phyloP scores from a whole-genome alignment of 108 stramenopile species.

The Schizochytrium sp. region DNA sequence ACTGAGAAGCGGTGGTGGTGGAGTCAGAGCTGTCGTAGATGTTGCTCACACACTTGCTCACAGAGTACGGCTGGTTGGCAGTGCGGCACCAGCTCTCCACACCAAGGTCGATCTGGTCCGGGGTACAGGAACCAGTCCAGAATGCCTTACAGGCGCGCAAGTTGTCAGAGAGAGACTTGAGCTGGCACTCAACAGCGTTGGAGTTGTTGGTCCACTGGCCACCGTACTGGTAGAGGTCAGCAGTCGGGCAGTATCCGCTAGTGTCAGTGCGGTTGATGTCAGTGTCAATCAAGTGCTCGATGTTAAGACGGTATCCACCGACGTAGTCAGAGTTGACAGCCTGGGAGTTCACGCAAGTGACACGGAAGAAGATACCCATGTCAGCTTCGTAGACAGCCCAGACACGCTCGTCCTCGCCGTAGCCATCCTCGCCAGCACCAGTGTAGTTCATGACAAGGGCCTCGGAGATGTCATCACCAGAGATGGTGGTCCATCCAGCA shows the following conservation, averaged over 20 bases:
- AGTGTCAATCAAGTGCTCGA: neutral
- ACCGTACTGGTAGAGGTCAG: neutral
- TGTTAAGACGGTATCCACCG: constrained; percentile 34
- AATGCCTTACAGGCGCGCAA: constrained; percentile 2
- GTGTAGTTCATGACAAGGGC: neutral
- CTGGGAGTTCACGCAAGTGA: neutral
- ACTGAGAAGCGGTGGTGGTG: neutral
- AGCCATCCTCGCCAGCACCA: neutral
- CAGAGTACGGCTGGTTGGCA: constrained; percentile 12
- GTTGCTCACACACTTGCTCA: neutral
- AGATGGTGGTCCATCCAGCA: neutral
- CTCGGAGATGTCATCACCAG: neutral
- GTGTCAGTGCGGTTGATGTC: neutral
- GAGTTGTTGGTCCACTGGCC: neutral
- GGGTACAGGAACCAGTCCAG: constrained; percentile 12
- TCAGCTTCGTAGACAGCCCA: neutral
- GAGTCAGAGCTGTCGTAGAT: neutral
- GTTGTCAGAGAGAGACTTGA: neutral
- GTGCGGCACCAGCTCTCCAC: constrained; percentile 1
- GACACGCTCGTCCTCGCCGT: constrained; percentile 42
- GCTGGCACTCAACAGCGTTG: neutral
- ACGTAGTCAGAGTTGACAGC: neutral
- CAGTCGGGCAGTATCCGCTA: neutral
- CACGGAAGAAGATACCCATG: constrained; percentile 13
- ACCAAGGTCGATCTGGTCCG: neutral